phyloP scores from a whole-genome alignment of 169 alveolate genomes.

The Miamiensis avidus region DNA sequence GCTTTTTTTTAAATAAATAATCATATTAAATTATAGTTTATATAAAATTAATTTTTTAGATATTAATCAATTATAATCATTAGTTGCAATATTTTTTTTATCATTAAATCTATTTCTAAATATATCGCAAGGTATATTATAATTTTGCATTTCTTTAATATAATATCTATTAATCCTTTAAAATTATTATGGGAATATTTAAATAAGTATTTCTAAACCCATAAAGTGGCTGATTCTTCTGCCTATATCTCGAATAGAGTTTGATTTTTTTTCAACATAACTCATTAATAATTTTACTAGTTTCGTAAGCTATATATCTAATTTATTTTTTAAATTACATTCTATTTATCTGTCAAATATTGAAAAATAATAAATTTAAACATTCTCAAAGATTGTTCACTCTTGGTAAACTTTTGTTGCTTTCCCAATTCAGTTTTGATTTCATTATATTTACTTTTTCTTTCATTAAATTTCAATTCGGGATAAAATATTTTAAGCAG shows the following conservation, averaged over 20 bases:
- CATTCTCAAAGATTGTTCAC: neutral
- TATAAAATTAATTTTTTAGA: too few relatives aligned
- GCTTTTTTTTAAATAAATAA: too few relatives aligned
- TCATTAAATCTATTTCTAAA: neutral
- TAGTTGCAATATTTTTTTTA: too few relatives aligned
- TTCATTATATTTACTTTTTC: neutral
- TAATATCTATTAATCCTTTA: too few relatives aligned
- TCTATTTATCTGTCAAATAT: neutral
- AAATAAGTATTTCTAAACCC: neutral
- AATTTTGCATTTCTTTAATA: neutral
- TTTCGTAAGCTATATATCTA: neutral
- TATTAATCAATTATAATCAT: too few relatives aligned
- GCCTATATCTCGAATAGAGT: neutral
- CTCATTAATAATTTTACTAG: neutral
- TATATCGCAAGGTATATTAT: neutral
- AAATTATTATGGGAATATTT: neutral
- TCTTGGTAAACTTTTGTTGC: too few relatives aligned
- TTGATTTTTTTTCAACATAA: too few relatives aligned
- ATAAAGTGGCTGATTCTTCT: neutral
- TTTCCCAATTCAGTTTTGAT: too few relatives aligned
- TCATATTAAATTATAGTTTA: too few relatives aligned
- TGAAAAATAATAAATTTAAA: too few relatives aligned
- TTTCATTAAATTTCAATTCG: too few relatives aligned
- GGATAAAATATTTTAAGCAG: neutral
- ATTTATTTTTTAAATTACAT: too few relatives aligned